Conservation (phyloP, 2,329 filamentous ascomycete species). For the Penicillium verrucosum region DNA sequence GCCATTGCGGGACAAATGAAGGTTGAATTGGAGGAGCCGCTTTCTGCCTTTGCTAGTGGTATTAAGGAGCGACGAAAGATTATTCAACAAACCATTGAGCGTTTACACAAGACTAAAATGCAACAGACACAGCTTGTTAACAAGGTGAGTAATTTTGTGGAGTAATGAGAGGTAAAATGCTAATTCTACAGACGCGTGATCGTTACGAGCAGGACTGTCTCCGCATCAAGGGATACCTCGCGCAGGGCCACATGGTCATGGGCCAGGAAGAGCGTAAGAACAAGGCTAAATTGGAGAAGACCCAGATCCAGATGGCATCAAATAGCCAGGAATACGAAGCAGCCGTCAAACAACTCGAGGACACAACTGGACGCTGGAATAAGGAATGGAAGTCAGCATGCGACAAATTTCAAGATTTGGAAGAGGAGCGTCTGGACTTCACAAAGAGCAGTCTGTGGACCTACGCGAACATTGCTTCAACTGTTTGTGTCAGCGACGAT, state of each 20-base stretch:
- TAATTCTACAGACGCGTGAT: slow-evolving; percentile 66
- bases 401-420: slow-evolving; percentile 96
- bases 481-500: slow-evolving; percentile 96
- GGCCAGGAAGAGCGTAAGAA: slow-evolving; percentile 98
- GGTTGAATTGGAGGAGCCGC: slow-evolving; percentile 87
- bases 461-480: slow-evolving; percentile 95
- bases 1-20: slow-evolving; percentile 93
- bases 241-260: slow-evolving; percentile 99
- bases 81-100: slow-evolving; percentile 89
- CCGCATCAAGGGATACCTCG: slow-evolving; percentile 96
- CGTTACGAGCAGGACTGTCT: slow-evolving; percentile 96
- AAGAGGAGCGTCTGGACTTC: slow-evolving; percentile 95
- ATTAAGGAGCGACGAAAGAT: slow-evolving; percentile 98
- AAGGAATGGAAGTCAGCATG: slow-evolving; percentile 97
- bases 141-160: slow-evolving; percentile 59
- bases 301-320: slow-evolving; percentile 86
- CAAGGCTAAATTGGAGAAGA: slow-evolving; percentile 98
- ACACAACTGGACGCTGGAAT: slow-evolving; percentile 95
- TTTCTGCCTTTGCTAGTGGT: slow-evolving; percentile 84
- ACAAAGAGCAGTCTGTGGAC: slow-evolving; percentile 97
- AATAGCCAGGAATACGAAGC: slow-evolving; percentile 92
- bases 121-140: slow-evolving; percentile 89
- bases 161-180: background rate
- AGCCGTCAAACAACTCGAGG: slow-evolving; percentile 88
- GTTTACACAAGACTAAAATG: slow-evolving; percentile 86